These are phyloP conservation scores for Pascua sp. DNA, from an alignment of 1,284 basidiomycete genomes.

Conservation along the genomic window DNA sequence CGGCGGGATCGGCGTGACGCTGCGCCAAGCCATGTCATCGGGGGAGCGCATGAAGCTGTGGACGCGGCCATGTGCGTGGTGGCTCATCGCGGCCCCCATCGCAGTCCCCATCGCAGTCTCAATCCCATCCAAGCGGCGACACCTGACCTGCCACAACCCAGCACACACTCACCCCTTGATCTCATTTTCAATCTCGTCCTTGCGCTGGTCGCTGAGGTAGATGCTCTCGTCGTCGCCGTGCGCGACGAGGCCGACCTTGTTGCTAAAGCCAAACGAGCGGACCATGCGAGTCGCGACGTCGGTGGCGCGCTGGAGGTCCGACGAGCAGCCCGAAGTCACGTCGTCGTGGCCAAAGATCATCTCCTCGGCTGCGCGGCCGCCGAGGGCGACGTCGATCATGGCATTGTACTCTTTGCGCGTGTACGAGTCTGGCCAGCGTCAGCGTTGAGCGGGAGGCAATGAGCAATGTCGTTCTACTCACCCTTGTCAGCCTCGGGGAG, in stretches of 20 bases:
- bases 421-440: constrained; percentile 43
- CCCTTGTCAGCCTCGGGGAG: constrained; percentile 74
- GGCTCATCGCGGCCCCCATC: not conserved
- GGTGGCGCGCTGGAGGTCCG: constrained; percentile 77
- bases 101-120: too few species aligned
- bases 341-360: constrained; percentile 83
- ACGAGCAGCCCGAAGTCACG: constrained; percentile 84
- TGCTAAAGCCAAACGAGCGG: constrained; percentile 73
- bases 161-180: constrained; percentile 62
- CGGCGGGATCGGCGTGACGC: too few species aligned
- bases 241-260: constrained; percentile 71
- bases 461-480: too few species aligned
- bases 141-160: constrained; percentile 36
- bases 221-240: constrained; percentile 70
- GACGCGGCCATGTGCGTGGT: too few species aligned
- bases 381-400: constrained; percentile 82
- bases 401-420: constrained; percentile 44
- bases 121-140: not conserved
- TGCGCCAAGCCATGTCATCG: too few species aligned
- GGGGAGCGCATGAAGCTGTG: too few species aligned
- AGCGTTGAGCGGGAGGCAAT: too few species aligned
- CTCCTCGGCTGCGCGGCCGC: constrained; percentile 89
- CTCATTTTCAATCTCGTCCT: constrained; percentile 79
- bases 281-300: constrained; percentile 82
- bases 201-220: constrained; percentile 65